Evolutionary conservation across 257 asterid genomes (phyloP), one percentile per base, ranked within the genome.

Genomic region (Nicotiana attenuata): DNA sequence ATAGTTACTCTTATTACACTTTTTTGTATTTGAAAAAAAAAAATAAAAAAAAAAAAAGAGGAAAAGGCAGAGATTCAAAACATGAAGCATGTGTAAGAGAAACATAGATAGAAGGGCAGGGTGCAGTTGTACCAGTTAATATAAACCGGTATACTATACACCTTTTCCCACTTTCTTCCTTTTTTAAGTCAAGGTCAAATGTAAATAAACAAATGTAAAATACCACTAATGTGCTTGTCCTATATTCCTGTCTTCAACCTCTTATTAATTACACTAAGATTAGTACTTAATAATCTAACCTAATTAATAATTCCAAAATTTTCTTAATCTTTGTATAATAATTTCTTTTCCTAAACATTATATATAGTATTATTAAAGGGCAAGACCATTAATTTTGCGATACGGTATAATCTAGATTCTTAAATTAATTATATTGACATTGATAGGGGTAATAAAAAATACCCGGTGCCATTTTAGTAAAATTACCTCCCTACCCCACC

Each of bases 101-200:
- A 64, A 75, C 63, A 8, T 15, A 50, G 26, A 75, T 50, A 15
- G 8, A 50, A 24, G 45, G 79, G 24, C 24, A 75, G 79, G 50
- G 63, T 24, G 16, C 63, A 75, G 79, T 24, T 50, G 79, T 73
- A 50, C 78, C 60, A 45, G 38, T 73, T 45, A 0, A 47, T n/a
- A 82, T 80, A 76, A 80, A 82, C 86, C 89, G 81, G 56, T 64
- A 33, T 33, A 33, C 6, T 33, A 47, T 5, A 13, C 3, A 29
- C 61, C n/a, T 73, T 73, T 75, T 75, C 15, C 63, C 33, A 50
- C 63, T 15, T 47, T 73, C n/a, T 19, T 41, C 28, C 0, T 0
- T n/a, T 10, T 68, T 17, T 38, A 1, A 15, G 79, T 24, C 24
- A 47, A 73, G 15, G 61, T 73, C 79, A 73, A 24, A 7, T 45